A percentile compares a stretch with the other conserved stretches of the same genome.
phyloP scores from a whole-genome alignment of 2,329 filamentous ascomycete genomes.

The Fusarium hostae region DNA sequence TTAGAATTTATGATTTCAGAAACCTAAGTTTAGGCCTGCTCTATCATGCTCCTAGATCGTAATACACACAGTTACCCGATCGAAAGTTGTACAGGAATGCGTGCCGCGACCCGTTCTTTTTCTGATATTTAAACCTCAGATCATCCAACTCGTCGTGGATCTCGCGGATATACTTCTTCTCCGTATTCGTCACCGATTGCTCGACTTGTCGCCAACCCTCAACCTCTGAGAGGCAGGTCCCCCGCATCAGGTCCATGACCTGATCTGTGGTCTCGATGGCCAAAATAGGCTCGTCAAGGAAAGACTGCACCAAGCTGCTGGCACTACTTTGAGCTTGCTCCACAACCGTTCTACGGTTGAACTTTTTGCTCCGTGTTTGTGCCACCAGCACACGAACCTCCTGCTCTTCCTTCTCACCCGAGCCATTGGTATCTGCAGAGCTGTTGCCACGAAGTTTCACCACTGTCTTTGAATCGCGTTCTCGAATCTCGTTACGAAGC shows the following conservation, averaged over 20 bases:
- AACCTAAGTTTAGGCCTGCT: neutral
- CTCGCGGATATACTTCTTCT: constrained; percentile 84
- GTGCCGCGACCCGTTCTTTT: constrained; percentile 68
- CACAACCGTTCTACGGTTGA: constrained; percentile 86
- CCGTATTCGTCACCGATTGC: constrained; percentile 78
- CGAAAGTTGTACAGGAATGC: constrained; percentile 94
- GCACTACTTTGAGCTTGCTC: constrained; percentile 75
- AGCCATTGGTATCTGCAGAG: constrained; percentile 45
- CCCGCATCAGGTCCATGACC: constrained; percentile 79
- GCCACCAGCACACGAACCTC: constrained; percentile 88
- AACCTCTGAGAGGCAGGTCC: constrained; percentile 79
- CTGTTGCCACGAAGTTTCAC: constrained; percentile 53
- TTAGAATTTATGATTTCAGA: neutral
- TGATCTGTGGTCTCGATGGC: constrained; percentile 90
- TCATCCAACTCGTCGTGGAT: constrained; percentile 78
- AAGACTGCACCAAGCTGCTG: constrained; percentile 73
- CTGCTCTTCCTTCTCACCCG: constrained; percentile 60
- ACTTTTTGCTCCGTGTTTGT: constrained; percentile 89
- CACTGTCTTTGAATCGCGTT: constrained; percentile 73
- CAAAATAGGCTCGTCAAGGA: constrained; percentile 81
- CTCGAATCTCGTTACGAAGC: constrained; percentile 83
- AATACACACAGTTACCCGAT: constrained; percentile 85
- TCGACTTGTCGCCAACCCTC: constrained; percentile 88
- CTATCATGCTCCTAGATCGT: constrained; percentile 71
- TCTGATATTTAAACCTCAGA: constrained; percentile 70